Evolutionary conservation across 495 filamentous ascomycete species (phyloP).

Genomic region (Talaromyces trachyspermus): DNA sequence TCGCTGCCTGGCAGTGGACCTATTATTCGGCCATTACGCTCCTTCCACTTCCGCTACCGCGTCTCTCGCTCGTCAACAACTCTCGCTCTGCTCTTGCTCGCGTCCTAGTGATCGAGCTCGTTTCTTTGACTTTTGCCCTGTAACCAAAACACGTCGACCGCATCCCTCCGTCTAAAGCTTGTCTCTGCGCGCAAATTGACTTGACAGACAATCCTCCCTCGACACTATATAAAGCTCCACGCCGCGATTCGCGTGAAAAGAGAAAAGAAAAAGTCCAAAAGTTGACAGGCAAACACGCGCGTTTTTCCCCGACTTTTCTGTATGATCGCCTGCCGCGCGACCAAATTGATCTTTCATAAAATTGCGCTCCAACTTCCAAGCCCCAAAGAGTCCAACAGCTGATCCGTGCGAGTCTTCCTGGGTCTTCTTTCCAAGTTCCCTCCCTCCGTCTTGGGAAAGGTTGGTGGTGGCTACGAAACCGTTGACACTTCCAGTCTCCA

Average conservation of each 20-base stretch:
- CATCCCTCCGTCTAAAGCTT: background rate
- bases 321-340: background rate
- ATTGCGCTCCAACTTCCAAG: background rate
- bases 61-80: conserved; percentile 2
- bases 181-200: conserved; percentile 1
- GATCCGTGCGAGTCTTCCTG: conserved; percentile 7
- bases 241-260: background rate
- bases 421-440: conserved; percentile 2
- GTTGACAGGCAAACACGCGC: background rate
- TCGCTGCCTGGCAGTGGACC: background rate
- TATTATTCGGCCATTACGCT: conserved; percentile 1
- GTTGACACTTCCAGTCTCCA: conserved; percentile 33
- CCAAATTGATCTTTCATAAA: conserved; percentile 3
- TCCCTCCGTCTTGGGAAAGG: conserved; percentile 7
- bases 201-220: background rate
- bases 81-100: background rate
- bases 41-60: conserved; percentile 1
- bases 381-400: background rate
- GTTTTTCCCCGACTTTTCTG: background rate
- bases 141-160: background rate
- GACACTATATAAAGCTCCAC: background rate
- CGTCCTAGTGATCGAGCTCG: background rate
- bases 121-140: background rate
- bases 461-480: conserved; percentile 22
- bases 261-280: too few relatives aligned